These are phyloP conservation scores for Globisporangium yorkense DNA, from an alignment of 352 stramenopile species.

Conservation along the genomic window DNA sequence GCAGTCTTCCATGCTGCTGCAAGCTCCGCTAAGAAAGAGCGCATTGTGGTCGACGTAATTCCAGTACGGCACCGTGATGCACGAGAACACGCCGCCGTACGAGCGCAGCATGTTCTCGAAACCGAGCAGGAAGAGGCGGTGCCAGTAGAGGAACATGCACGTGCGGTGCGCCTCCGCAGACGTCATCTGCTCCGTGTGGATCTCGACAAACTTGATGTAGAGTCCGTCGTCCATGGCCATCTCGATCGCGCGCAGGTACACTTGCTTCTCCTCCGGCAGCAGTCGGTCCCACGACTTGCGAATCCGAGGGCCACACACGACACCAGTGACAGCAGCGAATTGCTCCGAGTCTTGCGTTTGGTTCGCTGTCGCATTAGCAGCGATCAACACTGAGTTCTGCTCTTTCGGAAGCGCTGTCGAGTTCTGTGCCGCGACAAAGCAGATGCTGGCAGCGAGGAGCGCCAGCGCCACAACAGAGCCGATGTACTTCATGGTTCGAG, in stretches of 20 bases:
- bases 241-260: constrained; percentile 73
- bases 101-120: constrained; percentile 86
- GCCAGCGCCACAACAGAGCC: not conserved
- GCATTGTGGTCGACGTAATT: constrained; percentile 85
- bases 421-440: constrained; percentile 6
- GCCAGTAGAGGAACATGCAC: constrained; percentile 89
- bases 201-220: constrained; percentile 86
- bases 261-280: constrained; percentile 47
- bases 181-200: constrained; percentile 84
- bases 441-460: not conserved
- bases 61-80: constrained; percentile 84
- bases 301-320: constrained; percentile 54
- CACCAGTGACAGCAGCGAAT: not conserved
- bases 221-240: constrained; percentile 73
- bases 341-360: constrained; percentile 6
- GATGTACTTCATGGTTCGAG: constrained; percentile 10
- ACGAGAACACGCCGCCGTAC: constrained; percentile 76
- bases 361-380: not conserved
- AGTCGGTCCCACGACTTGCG: constrained; percentile 73
- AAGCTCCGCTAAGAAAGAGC: constrained; percentile 51
- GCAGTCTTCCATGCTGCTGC: constrained; percentile 68
- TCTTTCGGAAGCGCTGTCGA: not conserved
- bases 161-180: constrained; percentile 74
- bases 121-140: constrained; percentile 67
- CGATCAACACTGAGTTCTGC: not conserved